A percentile compares a stretch with the other conserved stretches of the same genome.
phyloP scores from a whole-genome alignment of 139 green algal genomes.

The Volvox reticuliferus region DNA sequence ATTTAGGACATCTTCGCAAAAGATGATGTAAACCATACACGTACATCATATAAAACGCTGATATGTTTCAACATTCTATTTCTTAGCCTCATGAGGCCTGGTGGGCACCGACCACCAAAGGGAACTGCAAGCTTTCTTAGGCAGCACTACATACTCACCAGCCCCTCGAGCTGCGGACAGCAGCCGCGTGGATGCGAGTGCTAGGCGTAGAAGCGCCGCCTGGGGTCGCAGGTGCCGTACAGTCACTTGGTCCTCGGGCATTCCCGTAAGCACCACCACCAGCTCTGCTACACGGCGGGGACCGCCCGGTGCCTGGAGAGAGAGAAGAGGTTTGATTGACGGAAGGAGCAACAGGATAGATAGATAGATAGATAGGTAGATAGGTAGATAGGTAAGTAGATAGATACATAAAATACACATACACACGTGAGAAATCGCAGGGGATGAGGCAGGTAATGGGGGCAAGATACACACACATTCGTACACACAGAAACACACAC shows the following conservation, averaged over 20 bases:
- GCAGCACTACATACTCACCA: background rate
- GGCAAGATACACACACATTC: background rate
- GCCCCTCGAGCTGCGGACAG: background rate
- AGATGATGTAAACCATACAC: background rate
- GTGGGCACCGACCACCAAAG: background rate
- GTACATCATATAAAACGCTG: too few species aligned
- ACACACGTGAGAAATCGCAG: too few species aligned
- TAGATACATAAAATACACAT: background rate
- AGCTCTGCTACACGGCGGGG: constrained; percentile 22
- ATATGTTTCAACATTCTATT: too few species aligned
- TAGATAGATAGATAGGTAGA: too few species aligned
- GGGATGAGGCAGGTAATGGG: too few species aligned
- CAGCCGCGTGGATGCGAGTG: constrained; percentile 17
- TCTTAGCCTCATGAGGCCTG: too few species aligned
- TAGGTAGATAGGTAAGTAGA: too few species aligned
- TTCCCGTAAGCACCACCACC: background rate
- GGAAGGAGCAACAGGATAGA: too few species aligned
- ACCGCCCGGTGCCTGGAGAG: background rate
- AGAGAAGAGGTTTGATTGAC: too few species aligned
- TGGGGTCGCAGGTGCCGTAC: constrained; percentile 1
- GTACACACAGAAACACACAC: background rate
- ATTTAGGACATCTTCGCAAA: background rate
- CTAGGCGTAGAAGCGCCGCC: background rate
- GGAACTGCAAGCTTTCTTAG: background rate
- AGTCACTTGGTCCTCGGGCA: background rate